phyloP scores from a whole-genome alignment of 202 grass and related monocot genomes.

The Carex arenaria region DNA sequence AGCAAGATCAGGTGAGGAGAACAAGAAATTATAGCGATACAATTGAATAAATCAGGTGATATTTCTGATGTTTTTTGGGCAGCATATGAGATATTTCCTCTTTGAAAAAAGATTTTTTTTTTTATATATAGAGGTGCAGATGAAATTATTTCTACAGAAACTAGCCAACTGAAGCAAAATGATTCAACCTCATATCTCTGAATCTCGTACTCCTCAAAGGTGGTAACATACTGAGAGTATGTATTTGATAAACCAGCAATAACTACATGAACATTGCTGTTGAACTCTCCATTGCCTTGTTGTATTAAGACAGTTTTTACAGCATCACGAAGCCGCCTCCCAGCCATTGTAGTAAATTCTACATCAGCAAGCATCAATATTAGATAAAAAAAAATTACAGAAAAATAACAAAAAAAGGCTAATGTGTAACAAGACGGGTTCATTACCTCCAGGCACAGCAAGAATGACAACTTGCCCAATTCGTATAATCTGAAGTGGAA shows the following conservation, averaged over 20 bases:
- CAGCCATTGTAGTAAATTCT: constrained; percentile 99
- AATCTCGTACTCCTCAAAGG: constrained; percentile 89
- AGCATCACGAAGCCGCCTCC: constrained; percentile 76
- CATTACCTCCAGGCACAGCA: constrained; percentile 94
- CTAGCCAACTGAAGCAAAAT: not conserved
- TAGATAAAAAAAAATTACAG: not conserved
- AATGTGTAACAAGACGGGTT: not conserved
- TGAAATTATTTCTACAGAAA: not conserved
- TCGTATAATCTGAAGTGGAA: constrained; percentile 92
- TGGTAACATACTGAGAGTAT: constrained; percentile 94
- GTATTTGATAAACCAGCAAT: constrained; percentile 89
- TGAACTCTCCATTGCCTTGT: constrained; percentile 49
- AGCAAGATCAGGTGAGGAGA: not conserved
- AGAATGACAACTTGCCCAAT: constrained; percentile 86
- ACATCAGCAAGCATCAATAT: constrained; percentile 19
- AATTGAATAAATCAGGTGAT: not conserved
- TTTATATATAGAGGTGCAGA: not conserved
- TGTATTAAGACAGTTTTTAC: constrained; percentile 59
- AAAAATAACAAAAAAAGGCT: not conserved
- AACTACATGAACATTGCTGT: constrained; percentile 65
- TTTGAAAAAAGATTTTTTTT: not conserved
- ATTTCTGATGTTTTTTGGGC: not conserved
- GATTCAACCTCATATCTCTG: constrained; percentile 89
- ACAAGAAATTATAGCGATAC: not conserved
- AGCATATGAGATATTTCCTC: not conserved